Percentiles rank a stretch among this genome's conserved stretches.
phyloP scores from a whole-genome alignment of 345 rosid genomes.

The sweet orange (Citrus sinensis) region DNA sequence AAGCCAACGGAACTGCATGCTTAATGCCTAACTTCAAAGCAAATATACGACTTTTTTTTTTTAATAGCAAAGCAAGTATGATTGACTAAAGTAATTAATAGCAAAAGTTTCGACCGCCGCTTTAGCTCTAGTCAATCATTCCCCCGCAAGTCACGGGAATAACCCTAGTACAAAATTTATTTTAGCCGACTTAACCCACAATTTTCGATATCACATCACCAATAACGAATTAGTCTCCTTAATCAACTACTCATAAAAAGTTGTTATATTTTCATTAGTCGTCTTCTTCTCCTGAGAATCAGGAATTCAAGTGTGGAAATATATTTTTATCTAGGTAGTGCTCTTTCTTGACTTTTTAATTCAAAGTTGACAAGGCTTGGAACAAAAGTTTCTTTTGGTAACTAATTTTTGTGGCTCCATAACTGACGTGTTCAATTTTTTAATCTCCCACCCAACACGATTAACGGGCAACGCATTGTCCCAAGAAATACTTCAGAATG shows the following conservation, averaged over 20 bases:
- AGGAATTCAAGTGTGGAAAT: not conserved
- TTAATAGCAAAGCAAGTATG: not conserved
- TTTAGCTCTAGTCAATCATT: not conserved
- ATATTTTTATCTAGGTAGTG: not conserved
- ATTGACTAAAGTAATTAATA: not conserved
- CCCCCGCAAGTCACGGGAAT: constrained; percentile 13
- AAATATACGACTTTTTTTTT: too few species aligned
- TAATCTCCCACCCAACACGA: not conserved
- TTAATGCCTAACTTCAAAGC: too few species aligned
- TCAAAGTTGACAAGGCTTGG: not conserved
- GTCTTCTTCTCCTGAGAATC: not conserved
- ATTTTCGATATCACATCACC: too few species aligned
- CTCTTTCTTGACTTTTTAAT: not conserved
- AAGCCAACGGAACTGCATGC: too few species aligned
- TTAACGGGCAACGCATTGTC: not conserved
- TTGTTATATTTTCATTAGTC: too few species aligned
- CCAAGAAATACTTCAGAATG: not conserved
- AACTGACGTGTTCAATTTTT: not conserved
- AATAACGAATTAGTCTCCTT: not conserved
- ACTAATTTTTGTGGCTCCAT: not conserved
- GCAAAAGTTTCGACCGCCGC: too few species aligned
- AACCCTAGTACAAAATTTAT: not conserved
- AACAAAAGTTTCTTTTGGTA: not conserved
- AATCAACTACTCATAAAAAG: not conserved
- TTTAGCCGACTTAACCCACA: not conserved